Conservation (phyloP, 352 stramenopile species). For the Globisporangium spinosum region DNA sequence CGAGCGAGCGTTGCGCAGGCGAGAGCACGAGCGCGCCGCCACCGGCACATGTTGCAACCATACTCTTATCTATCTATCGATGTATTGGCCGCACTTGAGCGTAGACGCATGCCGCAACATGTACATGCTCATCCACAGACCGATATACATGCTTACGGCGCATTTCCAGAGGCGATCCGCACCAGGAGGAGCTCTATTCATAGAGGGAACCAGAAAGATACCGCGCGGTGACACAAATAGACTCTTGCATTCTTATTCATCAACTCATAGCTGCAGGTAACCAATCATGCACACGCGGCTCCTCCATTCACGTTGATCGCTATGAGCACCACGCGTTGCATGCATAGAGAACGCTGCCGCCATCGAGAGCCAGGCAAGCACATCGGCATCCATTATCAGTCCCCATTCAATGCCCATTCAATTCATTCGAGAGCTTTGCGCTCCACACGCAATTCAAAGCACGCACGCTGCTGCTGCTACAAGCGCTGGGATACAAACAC, state of each 20-base stretch:
- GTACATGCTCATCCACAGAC: neutral
- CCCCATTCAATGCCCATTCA: neutral
- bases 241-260: conserved; percentile 2
- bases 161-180: neutral
- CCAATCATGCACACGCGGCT: neutral
- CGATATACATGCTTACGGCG: neutral
- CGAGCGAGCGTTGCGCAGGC: conserved; percentile 44
- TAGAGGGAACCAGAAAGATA: neutral
- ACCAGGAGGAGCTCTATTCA: neutral
- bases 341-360: neutral
- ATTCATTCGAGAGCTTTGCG: neutral
- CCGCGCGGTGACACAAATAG: conserved; percentile 5
- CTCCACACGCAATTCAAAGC: neutral
- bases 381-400: neutral
- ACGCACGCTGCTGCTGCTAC: neutral
- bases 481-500: neutral
- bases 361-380: neutral
- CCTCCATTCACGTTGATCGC: neutral
- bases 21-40: conserved; percentile 34
- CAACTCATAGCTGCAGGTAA: neutral
- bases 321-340: neutral
- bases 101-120: neutral
- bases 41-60: conserved; percentile 10
- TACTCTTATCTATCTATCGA: neutral
- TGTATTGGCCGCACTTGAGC: neutral